Evolutionary conservation across 345 rosid species (phyloP).

Genomic region (Hirschfeldia incana): DNA sequence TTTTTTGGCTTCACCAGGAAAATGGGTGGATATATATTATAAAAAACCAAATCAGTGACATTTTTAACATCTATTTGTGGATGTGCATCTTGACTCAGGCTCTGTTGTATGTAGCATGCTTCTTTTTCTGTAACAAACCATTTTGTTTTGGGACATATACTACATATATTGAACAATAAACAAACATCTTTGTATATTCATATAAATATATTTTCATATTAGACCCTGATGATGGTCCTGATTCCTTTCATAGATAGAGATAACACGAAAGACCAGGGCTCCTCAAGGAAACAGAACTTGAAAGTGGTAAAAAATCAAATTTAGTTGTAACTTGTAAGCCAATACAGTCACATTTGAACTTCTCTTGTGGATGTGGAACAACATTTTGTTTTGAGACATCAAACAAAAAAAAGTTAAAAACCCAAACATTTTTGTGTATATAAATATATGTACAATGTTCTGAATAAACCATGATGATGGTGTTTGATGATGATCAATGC

Average conservation of each 20-base stretch:
- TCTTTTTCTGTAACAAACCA: slow-evolving; percentile 21
- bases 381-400: no score
- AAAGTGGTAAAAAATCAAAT: no score
- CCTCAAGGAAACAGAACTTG: no score
- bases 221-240: neutral
- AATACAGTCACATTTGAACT: no score
- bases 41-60: neutral
- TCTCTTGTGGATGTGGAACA: no score
- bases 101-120: slow-evolving; percentile 40
- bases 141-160: slow-evolving; percentile 27
- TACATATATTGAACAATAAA: slow-evolving; percentile 10
- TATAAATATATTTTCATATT: neutral
- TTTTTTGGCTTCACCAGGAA: slow-evolving; percentile 25
- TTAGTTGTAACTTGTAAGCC: no score
- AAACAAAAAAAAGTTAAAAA: no score
- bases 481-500: no score
- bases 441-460: no score
- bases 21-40: neutral
- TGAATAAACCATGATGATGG: no score
- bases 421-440: no score
- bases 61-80: slow-evolving; percentile 25
- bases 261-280: slow-evolving; percentile 12
- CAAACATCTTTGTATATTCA: neutral
- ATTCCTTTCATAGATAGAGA: slow-evolving; percentile 3
- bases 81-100: slow-evolving; percentile 49